Conservation (phyloP, 2,329 filamentous ascomycete genomes). For the Bretziella fagacearum region DNA sequence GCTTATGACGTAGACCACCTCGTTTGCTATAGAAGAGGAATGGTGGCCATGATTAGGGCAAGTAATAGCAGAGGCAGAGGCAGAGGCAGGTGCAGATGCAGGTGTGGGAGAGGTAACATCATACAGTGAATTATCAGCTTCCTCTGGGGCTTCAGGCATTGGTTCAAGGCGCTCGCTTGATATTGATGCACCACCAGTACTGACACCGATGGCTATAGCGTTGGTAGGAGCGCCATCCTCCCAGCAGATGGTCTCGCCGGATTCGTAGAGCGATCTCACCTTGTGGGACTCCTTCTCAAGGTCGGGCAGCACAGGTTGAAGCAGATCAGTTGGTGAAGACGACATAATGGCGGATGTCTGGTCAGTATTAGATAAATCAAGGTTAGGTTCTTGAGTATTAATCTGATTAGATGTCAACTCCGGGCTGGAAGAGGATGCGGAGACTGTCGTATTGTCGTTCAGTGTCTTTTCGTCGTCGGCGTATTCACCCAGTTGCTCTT, state of each 20-base stretch:
- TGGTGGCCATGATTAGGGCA: background rate
- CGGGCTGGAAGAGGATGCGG: no score
- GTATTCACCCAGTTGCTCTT: constrained; percentile 1
- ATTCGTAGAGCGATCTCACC: constrained; percentile 49
- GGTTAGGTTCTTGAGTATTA: background rate
- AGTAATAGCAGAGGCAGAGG: background rate
- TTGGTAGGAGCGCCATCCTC: constrained; percentile 27
- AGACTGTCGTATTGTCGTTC: background rate
- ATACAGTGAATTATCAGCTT: constrained; percentile 24
- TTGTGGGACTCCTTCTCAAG: constrained; percentile 48
- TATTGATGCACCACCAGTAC: constrained; percentile 16
- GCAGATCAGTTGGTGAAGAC: constrained; percentile 30
- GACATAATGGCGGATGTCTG: background rate
- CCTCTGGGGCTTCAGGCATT: constrained; percentile 33
- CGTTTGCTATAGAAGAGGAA: background rate
- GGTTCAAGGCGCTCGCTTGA: constrained; percentile 31
- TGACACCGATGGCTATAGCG: background rate
- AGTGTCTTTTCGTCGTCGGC: background rate
- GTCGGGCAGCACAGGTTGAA: constrained; percentile 32
- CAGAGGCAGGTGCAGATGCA: no score
- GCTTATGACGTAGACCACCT: background rate
- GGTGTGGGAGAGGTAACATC: background rate
- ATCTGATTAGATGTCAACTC: background rate
- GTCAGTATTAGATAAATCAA: background rate
- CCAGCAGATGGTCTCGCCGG: constrained; percentile 35